phyloP scores from a whole-genome alignment of 2,329 filamentous ascomycete species.

The Alternaria viburni region DNA sequence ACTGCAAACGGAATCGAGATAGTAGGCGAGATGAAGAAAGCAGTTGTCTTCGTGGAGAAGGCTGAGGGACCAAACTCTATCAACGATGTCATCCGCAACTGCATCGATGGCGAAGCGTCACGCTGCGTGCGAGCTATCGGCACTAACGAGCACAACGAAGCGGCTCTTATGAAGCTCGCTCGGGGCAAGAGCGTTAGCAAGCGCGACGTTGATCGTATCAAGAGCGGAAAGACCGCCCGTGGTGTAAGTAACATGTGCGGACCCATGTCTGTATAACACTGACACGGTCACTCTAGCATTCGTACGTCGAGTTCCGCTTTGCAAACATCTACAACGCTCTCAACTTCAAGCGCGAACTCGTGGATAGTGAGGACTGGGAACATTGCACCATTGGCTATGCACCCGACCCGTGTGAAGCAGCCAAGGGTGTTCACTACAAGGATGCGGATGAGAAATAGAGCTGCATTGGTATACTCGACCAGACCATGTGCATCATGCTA shows the following conservation, averaged over 20 bases:
- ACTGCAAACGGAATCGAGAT: constrained; percentile 45
- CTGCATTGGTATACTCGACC: neutral
- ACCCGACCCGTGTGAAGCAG: constrained; percentile 51
- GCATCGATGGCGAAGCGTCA: constrained; percentile 50
- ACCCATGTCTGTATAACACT: constrained; percentile 2
- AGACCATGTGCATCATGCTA: neutral
- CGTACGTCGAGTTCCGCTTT: constrained; percentile 57
- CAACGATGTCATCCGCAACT: constrained; percentile 51
- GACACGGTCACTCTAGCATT: constrained; percentile 39
- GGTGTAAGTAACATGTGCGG: constrained; percentile 44
- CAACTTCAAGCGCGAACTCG: constrained; percentile 51
- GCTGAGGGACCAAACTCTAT: constrained; percentile 36
- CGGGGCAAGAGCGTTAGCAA: constrained; percentile 40
- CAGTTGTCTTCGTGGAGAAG: constrained; percentile 38
- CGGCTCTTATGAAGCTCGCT: constrained; percentile 48
- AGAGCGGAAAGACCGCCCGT: constrained; percentile 49
- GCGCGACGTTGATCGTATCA: constrained; percentile 55
- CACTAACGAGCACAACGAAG: constrained; percentile 49
- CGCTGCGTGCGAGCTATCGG: constrained; percentile 55
- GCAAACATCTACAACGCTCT: constrained; percentile 55
- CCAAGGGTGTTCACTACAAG: constrained; percentile 35
- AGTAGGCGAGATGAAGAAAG: constrained; percentile 23
- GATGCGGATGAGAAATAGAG: constrained; percentile 23
- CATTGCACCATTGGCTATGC: constrained; percentile 53
- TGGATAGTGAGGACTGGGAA: constrained; percentile 54